Base-by-base conservation (phyloP, 192 early-diverging fungal genomes). In the Cetraspora pellucida region DNA sequence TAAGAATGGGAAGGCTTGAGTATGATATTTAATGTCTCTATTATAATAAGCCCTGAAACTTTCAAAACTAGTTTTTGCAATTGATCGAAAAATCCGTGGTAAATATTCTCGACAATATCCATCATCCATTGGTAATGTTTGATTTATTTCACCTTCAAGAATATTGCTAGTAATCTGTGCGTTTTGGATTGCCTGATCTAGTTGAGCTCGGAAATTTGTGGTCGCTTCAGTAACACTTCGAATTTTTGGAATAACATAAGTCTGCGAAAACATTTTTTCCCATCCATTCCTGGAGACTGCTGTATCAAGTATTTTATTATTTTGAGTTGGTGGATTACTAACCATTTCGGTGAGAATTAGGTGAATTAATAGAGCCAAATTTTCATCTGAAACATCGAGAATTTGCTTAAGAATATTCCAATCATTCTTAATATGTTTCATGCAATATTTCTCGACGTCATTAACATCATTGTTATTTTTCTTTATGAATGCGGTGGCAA, bases 371-470 rank as follows among this genome's bases (percentile, higher is more conserved):
- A 75, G 17, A 25, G 74, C 74, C 30, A 75, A 27, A 37, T 45
- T 31, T 60, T 75, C 74, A 63, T 75, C 74, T 6, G 44, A 45
- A 47, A 45, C 11, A 43, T 58, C 59, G 9, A 75, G 31, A 17
- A 75, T 45, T 25, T 25, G 21, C 31, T 64, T 75, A 16, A 75
- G 44, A 47, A 63, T 8, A 45, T 28, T 44, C 74, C 74, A 75
- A 52, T 75, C 74, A 23, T 75, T 75, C 25, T 17, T 11, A 23
- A 75, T 75, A 58, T 75, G 74, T 30, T 60, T 17, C 17, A 28
- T 16, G 17, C n/a, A 64, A 27, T 75, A 75, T 43, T 30, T n/a
- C 8, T 19, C n/a, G 7, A 31, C 21, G 21, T 60, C 74, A 17
- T 59, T 28, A 45, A 46, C 25, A 45, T 45, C 11, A 19, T 64